These are phyloP conservation scores for Candida freyschussii DNA, from an alignment of 1,139 yeast species.

Conservation along the genomic window DNA sequence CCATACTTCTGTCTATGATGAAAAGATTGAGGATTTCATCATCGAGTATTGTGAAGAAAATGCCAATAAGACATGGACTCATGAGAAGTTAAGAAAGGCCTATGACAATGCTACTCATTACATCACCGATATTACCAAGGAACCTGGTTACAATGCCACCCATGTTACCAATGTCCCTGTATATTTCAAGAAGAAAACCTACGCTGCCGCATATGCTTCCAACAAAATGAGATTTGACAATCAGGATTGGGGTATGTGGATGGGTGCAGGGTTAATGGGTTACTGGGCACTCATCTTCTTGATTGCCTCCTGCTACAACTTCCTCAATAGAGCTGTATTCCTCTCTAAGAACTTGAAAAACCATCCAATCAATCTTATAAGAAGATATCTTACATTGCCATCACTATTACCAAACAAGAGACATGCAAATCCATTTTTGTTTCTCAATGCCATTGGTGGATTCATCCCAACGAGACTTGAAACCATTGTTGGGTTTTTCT, in stretches of 20 bases:
- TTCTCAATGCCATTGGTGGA: slow-evolving; percentile 17
- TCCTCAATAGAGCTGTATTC: slow-evolving; percentile 30
- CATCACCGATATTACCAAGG: slow-evolving; percentile 30
- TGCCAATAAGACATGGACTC: slow-evolving; percentile 26
- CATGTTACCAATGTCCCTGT: slow-evolving; percentile 28
- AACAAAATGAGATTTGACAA: slow-evolving; percentile 32
- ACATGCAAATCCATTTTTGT: slow-evolving; percentile 18
- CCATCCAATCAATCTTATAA: slow-evolving; percentile 33
- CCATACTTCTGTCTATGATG: slow-evolving; percentile 10
- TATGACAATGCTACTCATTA: slow-evolving; percentile 37
- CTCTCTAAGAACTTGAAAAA: slow-evolving; percentile 35
- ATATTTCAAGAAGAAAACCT: slow-evolving; percentile 25
- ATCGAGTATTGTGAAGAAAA: slow-evolving; percentile 16
- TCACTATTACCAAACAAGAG: slow-evolving; percentile 36
- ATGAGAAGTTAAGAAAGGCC: slow-evolving; percentile 32
- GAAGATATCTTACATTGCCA: slow-evolving; percentile 43
- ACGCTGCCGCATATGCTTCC: slow-evolving; percentile 35
- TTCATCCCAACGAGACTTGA: slow-evolving; percentile 56
- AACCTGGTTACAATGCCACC: slow-evolving; percentile 27
- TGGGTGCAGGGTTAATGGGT: slow-evolving; percentile 45
- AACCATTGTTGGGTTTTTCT: slow-evolving; percentile 39
- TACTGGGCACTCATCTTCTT: slow-evolving; percentile 46
- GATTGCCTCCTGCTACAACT: slow-evolving; percentile 38
- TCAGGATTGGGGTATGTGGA: slow-evolving; percentile 38
- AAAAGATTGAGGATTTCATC: slow-evolving; percentile 14